Evolutionary conservation across 2,329 filamentous ascomycete genomes (phyloP).

Genomic region (Scolecobasidium constrictum): DNA sequence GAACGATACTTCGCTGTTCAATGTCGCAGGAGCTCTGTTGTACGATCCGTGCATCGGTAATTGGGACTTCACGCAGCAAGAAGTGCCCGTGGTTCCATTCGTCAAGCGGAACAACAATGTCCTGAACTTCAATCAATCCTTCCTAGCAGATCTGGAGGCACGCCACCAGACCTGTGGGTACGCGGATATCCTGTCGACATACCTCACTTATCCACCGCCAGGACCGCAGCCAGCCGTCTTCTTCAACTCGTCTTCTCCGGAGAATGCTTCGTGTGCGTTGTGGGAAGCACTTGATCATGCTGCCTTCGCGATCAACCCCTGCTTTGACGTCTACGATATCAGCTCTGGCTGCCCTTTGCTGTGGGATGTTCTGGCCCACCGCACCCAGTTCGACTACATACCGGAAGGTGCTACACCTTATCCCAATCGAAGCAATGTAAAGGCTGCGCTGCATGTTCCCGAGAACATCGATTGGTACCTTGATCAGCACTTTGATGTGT

Average conservation of each 20-base stretch:
- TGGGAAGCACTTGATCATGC: constrained; percentile 46
- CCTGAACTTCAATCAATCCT: constrained; percentile 35
- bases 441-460: constrained; percentile 14
- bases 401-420: constrained; percentile 49
- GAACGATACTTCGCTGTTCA: constrained; percentile 10
- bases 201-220: constrained; percentile 9
- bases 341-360: constrained; percentile 13
- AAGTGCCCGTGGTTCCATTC: constrained; percentile 27
- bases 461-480: constrained; percentile 13
- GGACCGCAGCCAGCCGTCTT: constrained; percentile 9
- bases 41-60: constrained; percentile 12
- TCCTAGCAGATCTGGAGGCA: constrained; percentile 27
- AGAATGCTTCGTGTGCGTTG: constrained; percentile 52
- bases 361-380: constrained; percentile 38
- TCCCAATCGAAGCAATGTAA: constrained; percentile 14
- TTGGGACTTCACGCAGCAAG: constrained; percentile 11
- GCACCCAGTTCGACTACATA: constrained; percentile 52
- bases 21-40: constrained; percentile 9
- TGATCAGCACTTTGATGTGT: constrained; percentile 10
- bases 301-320: constrained; percentile 7
- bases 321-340: constrained; percentile 15
- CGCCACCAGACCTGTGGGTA: constrained; percentile 36
- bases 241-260: constrained; percentile 7
- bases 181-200: constrained; percentile 18
- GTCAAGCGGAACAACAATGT: constrained; percentile 31